Base-by-base conservation (phyloP, 2,329 filamentous ascomycete species). In the Botryotinia calthae region DNA sequence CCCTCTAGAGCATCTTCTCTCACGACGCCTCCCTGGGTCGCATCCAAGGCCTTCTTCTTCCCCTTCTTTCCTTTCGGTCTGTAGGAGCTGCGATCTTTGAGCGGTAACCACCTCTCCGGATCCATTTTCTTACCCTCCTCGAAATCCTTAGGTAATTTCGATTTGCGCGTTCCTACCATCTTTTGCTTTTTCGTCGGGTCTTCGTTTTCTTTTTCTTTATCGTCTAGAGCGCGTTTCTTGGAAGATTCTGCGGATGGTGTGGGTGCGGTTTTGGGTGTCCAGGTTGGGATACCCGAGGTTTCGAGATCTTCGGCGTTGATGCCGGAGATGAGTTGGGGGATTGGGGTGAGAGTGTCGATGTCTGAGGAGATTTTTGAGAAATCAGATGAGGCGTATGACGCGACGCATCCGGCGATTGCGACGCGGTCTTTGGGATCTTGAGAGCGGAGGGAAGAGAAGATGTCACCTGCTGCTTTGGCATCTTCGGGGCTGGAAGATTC, bases 61-160 rank as follows among this genome's bases (percentile, higher is more conserved):
- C 93, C 93, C 86, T 97, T 97, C 85, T 92, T 94, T 9, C 94
- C 94, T 84, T 96, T 97, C 12, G 95, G 94, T 65, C 92, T 86
- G 83, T 97, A 99, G 58, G 90, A 93, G 78, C 93, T 96, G 73
- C 96, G 88, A 81, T 99, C 96, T 70, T 92, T 90, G 79, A 98
- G 85, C 20, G 96, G 95, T 74, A 99, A 83, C 96, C 96, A 99
- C 75, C 96, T 87, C 83, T 99, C 96, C 0, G 94, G 91, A 82
- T 99, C 96, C 48, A 93, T 88, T 76, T 90, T 90, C 85, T 94
- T 97, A 77, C 87, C 89, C 70, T 93, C 88, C 73, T 94, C 93
- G 79, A 89, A 93, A 79, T 90, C 87, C 82, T 93, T 93, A 46
- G 92, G 92, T 78, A 93, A 84, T 77, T 88, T 88, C 72, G 85